Percentiles rank a stretch among this genome's conserved stretches.
Evolutionary conservation across 768 basidiomycete species (phyloP).

Genomic region (Pisolithus tinctorius): DNA sequence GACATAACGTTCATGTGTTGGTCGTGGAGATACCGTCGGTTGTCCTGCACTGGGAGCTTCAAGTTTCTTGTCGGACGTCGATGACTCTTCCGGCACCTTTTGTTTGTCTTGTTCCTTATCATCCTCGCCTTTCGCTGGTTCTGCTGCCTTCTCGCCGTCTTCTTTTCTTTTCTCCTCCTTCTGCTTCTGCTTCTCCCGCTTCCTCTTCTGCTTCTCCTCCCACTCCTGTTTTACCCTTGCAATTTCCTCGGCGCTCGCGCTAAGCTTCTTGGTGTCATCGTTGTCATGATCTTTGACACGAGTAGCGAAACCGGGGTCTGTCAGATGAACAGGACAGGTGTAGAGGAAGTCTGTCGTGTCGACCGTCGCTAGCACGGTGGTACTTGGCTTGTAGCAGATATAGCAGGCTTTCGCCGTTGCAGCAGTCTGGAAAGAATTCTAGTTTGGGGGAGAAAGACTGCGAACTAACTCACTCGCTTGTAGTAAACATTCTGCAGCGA

Average conservation of each 20-base stretch:
- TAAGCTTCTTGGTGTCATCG: slow-evolving; percentile 23
- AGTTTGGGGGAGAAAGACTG: neutral
- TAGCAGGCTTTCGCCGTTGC: slow-evolving; percentile 75
- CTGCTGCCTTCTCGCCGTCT: slow-evolving; percentile 30
- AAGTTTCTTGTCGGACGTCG: slow-evolving; percentile 3
- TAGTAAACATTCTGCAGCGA: slow-evolving; percentile 83
- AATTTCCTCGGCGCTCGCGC: slow-evolving; percentile 60
- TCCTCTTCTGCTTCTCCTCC: slow-evolving; percentile 65
- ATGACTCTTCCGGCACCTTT: slow-evolving; percentile 3
- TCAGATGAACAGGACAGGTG: slow-evolving; percentile 73
- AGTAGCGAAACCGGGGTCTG: slow-evolving; percentile 70
- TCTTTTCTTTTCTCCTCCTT: slow-evolving; percentile 40
- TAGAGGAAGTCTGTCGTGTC: slow-evolving; percentile 85
- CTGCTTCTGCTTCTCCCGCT: slow-evolving; percentile 43
- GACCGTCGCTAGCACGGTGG: slow-evolving; percentile 77
- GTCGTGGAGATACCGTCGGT: slow-evolving; percentile 28
- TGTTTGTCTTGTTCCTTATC: slow-evolving; percentile 25
- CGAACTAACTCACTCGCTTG: slow-evolving; percentile 59
- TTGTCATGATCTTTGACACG: slow-evolving; percentile 36
- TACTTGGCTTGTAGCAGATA: slow-evolving; percentile 74
- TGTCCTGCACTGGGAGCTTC: slow-evolving; percentile 21
- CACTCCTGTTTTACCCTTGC: slow-evolving; percentile 73
- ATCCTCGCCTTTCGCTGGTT: slow-evolving; percentile 23
- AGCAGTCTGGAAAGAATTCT: slow-evolving; percentile 45
- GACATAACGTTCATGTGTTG: slow-evolving; percentile 65